These are phyloP conservation scores for Solanum megistacrolobum DNA, from an alignment of 257 asterid genomes.

Conservation along the genomic window DNA sequence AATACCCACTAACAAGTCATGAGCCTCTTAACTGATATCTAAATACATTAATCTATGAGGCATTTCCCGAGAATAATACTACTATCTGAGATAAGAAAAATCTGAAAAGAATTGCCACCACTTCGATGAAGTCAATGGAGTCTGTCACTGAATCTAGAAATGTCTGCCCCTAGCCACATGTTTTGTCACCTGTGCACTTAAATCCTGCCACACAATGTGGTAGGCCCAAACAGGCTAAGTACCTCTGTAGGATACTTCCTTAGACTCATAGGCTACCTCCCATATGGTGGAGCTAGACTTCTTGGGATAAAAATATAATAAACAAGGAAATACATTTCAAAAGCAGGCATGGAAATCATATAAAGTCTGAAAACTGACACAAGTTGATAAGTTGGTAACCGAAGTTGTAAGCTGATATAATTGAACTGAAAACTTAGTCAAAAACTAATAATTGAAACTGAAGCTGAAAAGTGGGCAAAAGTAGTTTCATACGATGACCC, in stretches of 20 bases:
- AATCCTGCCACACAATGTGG: not conserved
- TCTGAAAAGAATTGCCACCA: not conserved
- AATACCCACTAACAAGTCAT: not conserved
- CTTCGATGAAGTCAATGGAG: not conserved
- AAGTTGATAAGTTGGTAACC: not conserved
- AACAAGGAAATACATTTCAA: not conserved
- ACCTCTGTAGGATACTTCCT: not conserved
- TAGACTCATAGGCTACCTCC: not conserved
- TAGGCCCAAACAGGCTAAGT: not conserved
- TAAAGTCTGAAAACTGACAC: not conserved
- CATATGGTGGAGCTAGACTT: not conserved
- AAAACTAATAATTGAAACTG: not conserved
- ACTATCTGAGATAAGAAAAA: not conserved
- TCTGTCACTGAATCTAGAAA: not conserved
- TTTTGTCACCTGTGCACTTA: not conserved
- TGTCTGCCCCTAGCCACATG: not conserved
- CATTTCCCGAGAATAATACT: not conserved
- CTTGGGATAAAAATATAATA: not conserved
- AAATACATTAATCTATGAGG: not conserved
- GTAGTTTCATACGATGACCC: not conserved
- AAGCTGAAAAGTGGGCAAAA: not conserved
- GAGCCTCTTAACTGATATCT: not conserved
- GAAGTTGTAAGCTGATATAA: not conserved
- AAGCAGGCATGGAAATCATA: not conserved
- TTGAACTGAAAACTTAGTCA: not conserved